A percentile compares a stretch with the other conserved stretches of the same genome.
Conservation (phyloP, 768 basidiomycete genomes). For the Sarcomyxa edulis region DNA sequence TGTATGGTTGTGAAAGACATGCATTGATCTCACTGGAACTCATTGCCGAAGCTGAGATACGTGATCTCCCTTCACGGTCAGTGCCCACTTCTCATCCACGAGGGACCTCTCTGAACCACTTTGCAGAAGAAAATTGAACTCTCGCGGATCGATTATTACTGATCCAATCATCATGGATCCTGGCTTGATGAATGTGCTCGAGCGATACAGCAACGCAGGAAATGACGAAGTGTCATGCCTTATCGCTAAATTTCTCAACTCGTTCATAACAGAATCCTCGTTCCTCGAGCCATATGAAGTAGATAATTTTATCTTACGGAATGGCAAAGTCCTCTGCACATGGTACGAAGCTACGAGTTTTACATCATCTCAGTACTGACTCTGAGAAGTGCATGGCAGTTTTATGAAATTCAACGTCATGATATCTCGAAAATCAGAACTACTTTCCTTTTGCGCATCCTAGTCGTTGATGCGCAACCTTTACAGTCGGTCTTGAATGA, state of each 20-base stretch:
- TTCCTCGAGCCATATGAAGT: slow-evolving; percentile 63
- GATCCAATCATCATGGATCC: slow-evolving; percentile 62
- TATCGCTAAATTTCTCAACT: slow-evolving; percentile 56
- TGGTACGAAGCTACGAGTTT: slow-evolving; percentile 38
- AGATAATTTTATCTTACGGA: slow-evolving; percentile 68
- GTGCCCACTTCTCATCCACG: too few relatives aligned
- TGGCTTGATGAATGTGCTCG: slow-evolving; percentile 49
- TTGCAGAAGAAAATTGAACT: slow-evolving; percentile 42
- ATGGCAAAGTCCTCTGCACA: slow-evolving; percentile 47
- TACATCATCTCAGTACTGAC: too few relatives aligned
- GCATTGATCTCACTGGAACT: slow-evolving; percentile 41
- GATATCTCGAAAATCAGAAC: slow-evolving; percentile 52
- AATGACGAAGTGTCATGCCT: slow-evolving; percentile 46
- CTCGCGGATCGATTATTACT: slow-evolving; percentile 32
- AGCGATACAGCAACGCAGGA: slow-evolving; percentile 42
- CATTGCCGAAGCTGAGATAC: slow-evolving; percentile 41
- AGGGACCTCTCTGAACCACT: too few relatives aligned
- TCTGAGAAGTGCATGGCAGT: slow-evolving; percentile 65
- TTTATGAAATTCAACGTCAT: slow-evolving; percentile 56
- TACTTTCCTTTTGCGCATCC: slow-evolving; percentile 48
- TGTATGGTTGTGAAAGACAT: slow-evolving; percentile 61
- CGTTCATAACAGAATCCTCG: slow-evolving; percentile 54
- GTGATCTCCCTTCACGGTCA: slow-evolving; percentile 53
- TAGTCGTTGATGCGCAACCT: slow-evolving; percentile 61
- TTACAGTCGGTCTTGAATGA: slow-evolving; percentile 46